Percentiles rank a stretch among this genome's conserved stretches.
Evolutionary conservation across 2,329 filamentous ascomycete genomes (phyloP).

Genomic region (Arthrobotrys sphaeroides): DNA sequence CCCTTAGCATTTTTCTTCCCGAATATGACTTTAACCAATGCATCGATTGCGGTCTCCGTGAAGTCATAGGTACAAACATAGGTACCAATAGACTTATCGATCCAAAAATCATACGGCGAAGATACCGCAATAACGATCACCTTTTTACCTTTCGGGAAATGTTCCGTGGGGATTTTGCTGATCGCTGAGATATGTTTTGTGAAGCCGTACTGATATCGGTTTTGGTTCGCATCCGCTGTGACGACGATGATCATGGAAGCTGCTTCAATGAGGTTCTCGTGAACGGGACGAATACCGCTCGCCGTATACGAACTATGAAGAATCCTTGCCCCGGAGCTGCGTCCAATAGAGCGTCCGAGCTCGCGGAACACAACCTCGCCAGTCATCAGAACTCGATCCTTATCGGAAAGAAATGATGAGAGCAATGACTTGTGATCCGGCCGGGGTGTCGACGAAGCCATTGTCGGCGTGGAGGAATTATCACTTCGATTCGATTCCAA

Average conservation of each 20-base stretch:
- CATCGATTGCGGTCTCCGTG: conserved; percentile 64
- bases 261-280: conserved; percentile 71
- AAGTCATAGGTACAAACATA: conserved; percentile 64
- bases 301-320: conserved; percentile 88
- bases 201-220: conserved; percentile 92
- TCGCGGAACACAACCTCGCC: conserved; percentile 93
- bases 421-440: conserved; percentile 35
- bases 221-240: conserved; percentile 92
- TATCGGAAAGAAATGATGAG: conserved; percentile 61
- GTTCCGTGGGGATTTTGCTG: conserved; percentile 80
- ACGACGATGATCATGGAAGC: conserved; percentile 72
- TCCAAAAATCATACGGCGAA: conserved; percentile 95
- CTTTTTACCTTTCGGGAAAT: conserved; percentile 80
- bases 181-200: conserved; percentile 97
- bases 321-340: conserved; percentile 78
- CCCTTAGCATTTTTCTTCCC: conserved; percentile 60
- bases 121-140: conserved; percentile 91
- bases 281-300: conserved; percentile 72
- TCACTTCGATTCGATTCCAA: conserved; percentile 56
- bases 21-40: conserved; percentile 67
- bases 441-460: conserved; percentile 29
- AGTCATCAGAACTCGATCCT: conserved; percentile 75
- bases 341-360: conserved; percentile 84
- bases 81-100: conserved; percentile 70
- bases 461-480: conserved; percentile 64